Evolutionary conservation across 1,284 basidiomycete genomes (phyloP), one percentile per base, ranked within the genome.

Genomic region (Melanopsichium pennsylvanicum): DNA sequence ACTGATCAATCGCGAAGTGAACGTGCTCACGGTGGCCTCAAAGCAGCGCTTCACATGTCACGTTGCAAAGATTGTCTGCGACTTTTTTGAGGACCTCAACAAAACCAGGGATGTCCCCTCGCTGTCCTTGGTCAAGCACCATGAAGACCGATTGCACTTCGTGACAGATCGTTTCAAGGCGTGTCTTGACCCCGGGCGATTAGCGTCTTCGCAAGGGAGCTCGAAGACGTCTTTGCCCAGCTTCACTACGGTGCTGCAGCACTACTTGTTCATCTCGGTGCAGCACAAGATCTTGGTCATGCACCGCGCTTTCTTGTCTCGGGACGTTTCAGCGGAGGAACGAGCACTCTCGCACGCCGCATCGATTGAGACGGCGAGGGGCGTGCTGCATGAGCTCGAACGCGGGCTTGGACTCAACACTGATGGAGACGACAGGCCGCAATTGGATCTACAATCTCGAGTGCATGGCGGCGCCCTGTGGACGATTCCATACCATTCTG

Each of bases 401-500:
- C 56, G 60, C 12, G 56, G 66, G n/a, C 47, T 64, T 6, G 57
- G 60, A 2, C 42, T 72, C 36, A 63, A 51, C 31, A 25, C 42
- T 25, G 55, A 66, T 35, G 52, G 56, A 3, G 57, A 52, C 23
- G 57, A 60, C 16, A 31, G 51, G n/a, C 56, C 63, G 22, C 64
- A 60, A 12, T n/a, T 62, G 32, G 64, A 68, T 37, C 36, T 68
- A 27, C 64, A 62, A 39, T 68, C 64, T 7, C 54, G 64, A 18
- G 62, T 60, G 1, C 69, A 72, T 27, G 63, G 64, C n/a, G 69
- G 59, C 29, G 69, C 59, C 10, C 40, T 72, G 2, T 72, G 69
- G 69, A 72, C 69, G 12, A 72, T 68, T 16, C 59, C 69, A 5
- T 72, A 72, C 31, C 69, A 72, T 40, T 58, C 69, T 6, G 69